A percentile compares a stretch with the other conserved stretches of the same genome.
These are phyloP conservation scores for Aspergillus sp. DNA, from an alignment of 2,329 filamentous ascomycete species.

Conservation along the genomic window DNA sequence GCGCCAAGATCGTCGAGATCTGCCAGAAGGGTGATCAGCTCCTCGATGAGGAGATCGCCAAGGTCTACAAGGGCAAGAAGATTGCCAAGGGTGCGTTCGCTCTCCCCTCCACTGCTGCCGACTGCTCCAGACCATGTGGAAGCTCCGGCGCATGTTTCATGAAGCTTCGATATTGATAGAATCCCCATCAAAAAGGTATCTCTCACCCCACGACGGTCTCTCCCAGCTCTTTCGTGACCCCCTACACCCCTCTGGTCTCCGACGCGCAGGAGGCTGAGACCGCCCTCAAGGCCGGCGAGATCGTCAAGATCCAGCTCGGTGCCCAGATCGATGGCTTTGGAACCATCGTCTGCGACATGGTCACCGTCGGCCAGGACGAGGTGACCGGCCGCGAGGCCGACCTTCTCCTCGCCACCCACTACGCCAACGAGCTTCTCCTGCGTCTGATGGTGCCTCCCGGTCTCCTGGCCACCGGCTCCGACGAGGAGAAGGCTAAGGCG, in stretches of 20 bases:
- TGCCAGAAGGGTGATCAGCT: slow-evolving; percentile 96
- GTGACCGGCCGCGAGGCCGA: slow-evolving; percentile 79
- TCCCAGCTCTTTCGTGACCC: slow-evolving; percentile 89
- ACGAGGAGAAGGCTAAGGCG: slow-evolving; percentile 95
- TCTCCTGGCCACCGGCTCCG: slow-evolving; percentile 73
- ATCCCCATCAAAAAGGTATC: slow-evolving; percentile 58
- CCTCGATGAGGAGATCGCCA: slow-evolving; percentile 85
- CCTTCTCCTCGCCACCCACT: slow-evolving; percentile 85
- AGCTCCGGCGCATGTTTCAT: not conserved
- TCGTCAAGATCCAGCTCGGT: slow-evolving; percentile 97
- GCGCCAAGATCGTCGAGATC: slow-evolving; percentile 87
- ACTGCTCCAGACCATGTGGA: not conserved
- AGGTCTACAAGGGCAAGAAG: slow-evolving; percentile 99
- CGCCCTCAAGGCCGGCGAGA: slow-evolving; percentile 78
- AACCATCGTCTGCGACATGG: slow-evolving; percentile 91
- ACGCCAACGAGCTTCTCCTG: slow-evolving; percentile 91
- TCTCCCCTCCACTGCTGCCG: not conserved
- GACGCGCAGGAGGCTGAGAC: slow-evolving; percentile 80
- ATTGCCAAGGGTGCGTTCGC: slow-evolving; percentile 72
- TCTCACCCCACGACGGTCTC: slow-evolving; percentile 94
- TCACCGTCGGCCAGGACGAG: slow-evolving; percentile 68
- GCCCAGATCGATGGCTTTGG: slow-evolving; percentile 97
- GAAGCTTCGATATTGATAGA: slow-evolving; percentile 18
- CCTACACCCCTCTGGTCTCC: slow-evolving; percentile 87
- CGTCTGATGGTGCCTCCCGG: slow-evolving; percentile 90